Percentiles rank a stretch among this genome's conserved stretches.
These are phyloP conservation scores for Mitragyna speciosa DNA, from an alignment of 257 asterid species.

Conservation along the genomic window DNA sequence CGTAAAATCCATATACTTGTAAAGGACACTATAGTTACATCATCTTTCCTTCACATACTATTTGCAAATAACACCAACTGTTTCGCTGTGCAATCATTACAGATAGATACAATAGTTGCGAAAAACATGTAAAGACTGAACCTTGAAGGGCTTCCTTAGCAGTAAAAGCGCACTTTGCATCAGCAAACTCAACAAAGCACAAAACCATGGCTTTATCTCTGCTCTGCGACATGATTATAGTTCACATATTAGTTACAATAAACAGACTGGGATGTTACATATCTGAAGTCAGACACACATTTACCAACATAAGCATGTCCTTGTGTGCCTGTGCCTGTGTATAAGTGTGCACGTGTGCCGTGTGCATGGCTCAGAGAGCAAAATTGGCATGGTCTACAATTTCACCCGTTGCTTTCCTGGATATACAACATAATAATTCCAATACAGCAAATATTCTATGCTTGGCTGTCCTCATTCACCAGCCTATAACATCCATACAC, in stretches of 20 bases:
- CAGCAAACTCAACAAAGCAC: conserved; percentile 79
- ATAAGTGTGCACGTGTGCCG: too few species aligned
- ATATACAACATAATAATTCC: neutral
- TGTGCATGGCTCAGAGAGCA: neutral
- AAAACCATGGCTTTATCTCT: conserved; percentile 76
- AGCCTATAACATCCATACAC: too few species aligned
- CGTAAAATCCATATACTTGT: too few species aligned
- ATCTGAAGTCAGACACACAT: neutral
- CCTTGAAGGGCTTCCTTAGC: conserved; percentile 88
- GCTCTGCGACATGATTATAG: conserved; percentile 37
- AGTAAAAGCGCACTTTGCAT: conserved; percentile 64
- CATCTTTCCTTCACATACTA: too few species aligned
- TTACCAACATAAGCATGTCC: too few species aligned
- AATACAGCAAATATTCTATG: too few species aligned
- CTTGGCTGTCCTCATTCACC: too few species aligned
- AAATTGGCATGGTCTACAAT: neutral
- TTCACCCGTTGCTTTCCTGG: neutral
- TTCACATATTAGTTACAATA: neutral
- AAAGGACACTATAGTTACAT: neutral
- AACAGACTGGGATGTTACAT: neutral
- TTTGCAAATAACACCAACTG: too few species aligned
- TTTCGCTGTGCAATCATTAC: too few species aligned
- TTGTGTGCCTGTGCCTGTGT: too few species aligned
- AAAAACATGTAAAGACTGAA: conserved; percentile 18
- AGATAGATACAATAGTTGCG: neutral